Conservation (phyloP, 331 rosid species). For the Malus hybrid region DNA sequence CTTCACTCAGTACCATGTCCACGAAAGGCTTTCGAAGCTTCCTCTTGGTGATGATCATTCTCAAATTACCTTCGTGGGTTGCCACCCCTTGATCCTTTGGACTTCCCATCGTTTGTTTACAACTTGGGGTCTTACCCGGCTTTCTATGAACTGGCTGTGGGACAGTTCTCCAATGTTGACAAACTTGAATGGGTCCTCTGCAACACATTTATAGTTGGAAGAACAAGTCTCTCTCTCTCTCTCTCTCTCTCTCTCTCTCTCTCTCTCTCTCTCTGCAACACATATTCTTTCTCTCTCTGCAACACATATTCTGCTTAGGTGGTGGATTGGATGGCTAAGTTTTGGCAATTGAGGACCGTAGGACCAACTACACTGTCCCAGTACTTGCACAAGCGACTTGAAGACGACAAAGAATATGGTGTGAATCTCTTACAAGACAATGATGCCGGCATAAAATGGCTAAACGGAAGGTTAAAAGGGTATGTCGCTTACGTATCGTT, state of each 20-base stretch:
- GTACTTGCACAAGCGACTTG: neutral
- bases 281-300: too few relatives aligned
- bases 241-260: too few relatives aligned
- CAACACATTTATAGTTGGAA: constrained; percentile 17
- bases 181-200: constrained; percentile 43
- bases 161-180: constrained; percentile 27
- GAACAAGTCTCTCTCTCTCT: neutral
- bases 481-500: constrained; percentile 25
- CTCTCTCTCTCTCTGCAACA: too few relatives aligned
- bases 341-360: constrained; percentile 3
- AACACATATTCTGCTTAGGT: neutral
- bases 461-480: constrained; percentile 7
- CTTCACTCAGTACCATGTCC: too few relatives aligned
- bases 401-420: constrained; percentile 1
- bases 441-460: constrained; percentile 23
- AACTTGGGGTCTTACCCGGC: neutral
- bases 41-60: constrained; percentile 7
- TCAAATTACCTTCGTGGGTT: constrained; percentile 25
- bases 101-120: constrained; percentile 39
- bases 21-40: neutral
- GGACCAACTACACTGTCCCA: constrained; percentile 14
- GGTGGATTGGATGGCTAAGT: constrained; percentile 8
- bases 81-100: constrained; percentile 25
- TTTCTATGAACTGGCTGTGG: constrained; percentile 5
- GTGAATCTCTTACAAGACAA: neutral